A percentile compares a stretch with the other conserved stretches of the same genome.
Evolutionary conservation across 352 stramenopile genomes (phyloP).

Genomic region (Phytophthora cactorum): DNA sequence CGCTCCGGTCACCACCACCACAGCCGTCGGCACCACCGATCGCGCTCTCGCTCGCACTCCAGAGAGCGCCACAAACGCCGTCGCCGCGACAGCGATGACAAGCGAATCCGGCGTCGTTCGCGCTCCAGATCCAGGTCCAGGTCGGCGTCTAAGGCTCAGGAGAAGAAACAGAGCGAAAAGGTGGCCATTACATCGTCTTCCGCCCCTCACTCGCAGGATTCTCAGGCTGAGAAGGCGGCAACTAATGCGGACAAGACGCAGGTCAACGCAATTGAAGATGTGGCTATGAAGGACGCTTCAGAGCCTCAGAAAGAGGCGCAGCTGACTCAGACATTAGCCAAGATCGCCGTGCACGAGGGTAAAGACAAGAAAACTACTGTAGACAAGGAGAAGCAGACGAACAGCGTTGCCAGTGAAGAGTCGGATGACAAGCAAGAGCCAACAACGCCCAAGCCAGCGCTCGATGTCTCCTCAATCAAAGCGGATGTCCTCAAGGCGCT

Average conservation of each 20-base stretch:
- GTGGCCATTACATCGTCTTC: neutral
- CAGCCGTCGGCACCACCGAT: conserved; percentile 26
- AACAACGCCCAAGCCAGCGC: conserved; percentile 13
- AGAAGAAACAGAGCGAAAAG: conserved; percentile 14
- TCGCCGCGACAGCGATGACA: conserved; percentile 21
- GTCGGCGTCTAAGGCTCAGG: conserved; percentile 12
- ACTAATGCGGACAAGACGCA: conserved; percentile 3
- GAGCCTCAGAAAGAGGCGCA: conserved; percentile 4
- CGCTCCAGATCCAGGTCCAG: conserved; percentile 24
- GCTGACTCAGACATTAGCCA: neutral
- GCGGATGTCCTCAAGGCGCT: conserved; percentile 82
- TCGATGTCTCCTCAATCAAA: conserved; percentile 84
- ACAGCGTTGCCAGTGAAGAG: conserved; percentile 13
- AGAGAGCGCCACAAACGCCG: conserved; percentile 37
- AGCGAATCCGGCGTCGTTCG: neutral
- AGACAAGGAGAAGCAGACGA: conserved; percentile 16
- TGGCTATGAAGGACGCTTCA: conserved; percentile 1
- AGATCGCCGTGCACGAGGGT: conserved; percentile 5
- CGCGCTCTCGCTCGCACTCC: conserved; percentile 33
- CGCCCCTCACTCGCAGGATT: conserved; percentile 11
- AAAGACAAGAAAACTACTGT: conserved; percentile 12
- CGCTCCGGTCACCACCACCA: conserved; percentile 27
- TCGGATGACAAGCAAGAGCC: conserved; percentile 16
- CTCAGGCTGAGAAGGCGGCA: neutral
- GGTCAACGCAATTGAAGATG: neutral